A percentile compares a stretch with the other conserved stretches of the same genome.
phyloP scores from a whole-genome alignment of 306 rosid genomes.

The Purshia tridentata region DNA sequence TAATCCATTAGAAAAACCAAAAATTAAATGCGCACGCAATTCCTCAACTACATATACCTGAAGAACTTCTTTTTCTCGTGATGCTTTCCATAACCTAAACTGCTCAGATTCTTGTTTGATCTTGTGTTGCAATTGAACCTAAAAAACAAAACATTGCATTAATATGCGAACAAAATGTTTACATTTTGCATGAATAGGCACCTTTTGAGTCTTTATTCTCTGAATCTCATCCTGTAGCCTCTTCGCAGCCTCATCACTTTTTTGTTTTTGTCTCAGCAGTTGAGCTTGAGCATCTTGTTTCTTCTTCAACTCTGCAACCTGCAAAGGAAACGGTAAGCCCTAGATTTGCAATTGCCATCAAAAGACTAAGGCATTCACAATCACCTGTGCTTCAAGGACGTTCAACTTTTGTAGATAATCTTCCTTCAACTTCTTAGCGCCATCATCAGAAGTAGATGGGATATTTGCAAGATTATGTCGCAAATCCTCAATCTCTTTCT shows the following conservation, averaged over 20 bases:
- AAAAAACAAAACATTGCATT: conserved; percentile 17
- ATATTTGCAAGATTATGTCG: conserved; percentile 61
- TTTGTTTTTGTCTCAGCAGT: conserved; percentile 75
- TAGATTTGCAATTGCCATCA: conserved; percentile 12
- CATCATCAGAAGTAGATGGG: conserved; percentile 78
- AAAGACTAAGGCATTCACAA: conserved; percentile 12
- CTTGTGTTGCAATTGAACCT: conserved; percentile 97
- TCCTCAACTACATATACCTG: conserved; percentile 55
- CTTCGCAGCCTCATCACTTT: conserved; percentile 84
- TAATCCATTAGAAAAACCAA: neutral
- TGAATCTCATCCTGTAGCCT: conserved; percentile 91
- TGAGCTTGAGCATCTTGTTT: conserved; percentile 95
- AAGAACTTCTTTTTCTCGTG: conserved; percentile 92
- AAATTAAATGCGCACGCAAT: neutral
- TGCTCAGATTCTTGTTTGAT: conserved; percentile 98
- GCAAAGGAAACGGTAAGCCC: conserved; percentile 38
- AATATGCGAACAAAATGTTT: neutral
- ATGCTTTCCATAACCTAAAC: conserved; percentile 92
- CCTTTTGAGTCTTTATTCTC: conserved; percentile 83
- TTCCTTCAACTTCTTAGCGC: conserved; percentile 81
- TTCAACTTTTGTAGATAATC: conserved; percentile 88
- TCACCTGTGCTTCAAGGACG: conserved; percentile 82
- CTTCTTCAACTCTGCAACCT: conserved; percentile 85
- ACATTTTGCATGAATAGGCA: neutral
- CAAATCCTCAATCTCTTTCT: conserved; percentile 88